Evolutionary conservation across 2,329 filamentous ascomycete species (phyloP), one percentile per base, ranked within the genome.

Genomic region (Raffaelea ambrosiae): DNA sequence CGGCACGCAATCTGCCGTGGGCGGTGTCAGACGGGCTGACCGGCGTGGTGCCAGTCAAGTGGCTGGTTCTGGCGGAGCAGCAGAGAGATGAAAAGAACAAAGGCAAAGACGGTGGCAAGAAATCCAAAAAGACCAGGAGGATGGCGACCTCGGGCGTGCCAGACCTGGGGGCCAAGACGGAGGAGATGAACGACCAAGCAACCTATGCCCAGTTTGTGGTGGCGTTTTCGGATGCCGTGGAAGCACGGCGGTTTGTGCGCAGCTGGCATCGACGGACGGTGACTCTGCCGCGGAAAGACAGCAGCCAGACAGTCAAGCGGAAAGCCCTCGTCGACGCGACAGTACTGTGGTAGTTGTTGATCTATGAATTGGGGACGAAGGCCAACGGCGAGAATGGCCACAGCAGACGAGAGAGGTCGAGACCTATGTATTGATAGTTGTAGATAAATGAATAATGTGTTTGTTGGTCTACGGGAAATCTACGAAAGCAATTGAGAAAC

Each of bases 151-250:
- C 48, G 14, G 48, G 48, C 19, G 36, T 54, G 26, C 51, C 53
- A 14, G 42, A 41, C n/a, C 48, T 48, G 41, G 35, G n/a, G 20
- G 40, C 18, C 44, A 53, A 51, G 44, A 55, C 45, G n/a, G 50
- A 45, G 54, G 53, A 57, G 9, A 62, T 63, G 58, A 59, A 61
- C 49, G 59, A 65, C 36, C 55, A 43, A 5, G 49, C 41, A 1
- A 67, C 65, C 57, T 68, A 62, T 47, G 55, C 58, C 33, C 64
- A 74, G 38, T 78, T 77, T 64, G 64, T 83, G 14, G 55, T 83
- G 20, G 69, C 73, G 4, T 81, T 85, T 51, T 58, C 66, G 14
- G 73, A 74, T n/a, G 65, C 71, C 44, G 63, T 65, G 10, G 77
- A 78, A 51, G 78, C 78, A 19, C 69, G 67, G 47, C 66, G 72